Base-by-base conservation (phyloP, 2,329 filamentous ascomycete genomes). In the Xenosphaeropsis pyriputrescens region DNA sequence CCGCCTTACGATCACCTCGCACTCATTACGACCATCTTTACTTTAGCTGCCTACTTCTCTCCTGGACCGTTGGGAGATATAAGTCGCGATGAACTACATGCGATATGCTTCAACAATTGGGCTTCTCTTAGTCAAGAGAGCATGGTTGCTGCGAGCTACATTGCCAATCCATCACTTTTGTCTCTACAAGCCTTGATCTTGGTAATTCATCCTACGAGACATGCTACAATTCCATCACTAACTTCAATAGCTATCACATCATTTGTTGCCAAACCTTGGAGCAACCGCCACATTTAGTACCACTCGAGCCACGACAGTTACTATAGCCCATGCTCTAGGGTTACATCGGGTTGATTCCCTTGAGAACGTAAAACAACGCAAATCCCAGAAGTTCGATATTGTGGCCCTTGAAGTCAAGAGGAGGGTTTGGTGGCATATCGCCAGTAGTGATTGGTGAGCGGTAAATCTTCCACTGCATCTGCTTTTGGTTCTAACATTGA, bases 341-440 rank as follows among this genome's bases (percentile, higher is more conserved):
- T 34, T 50, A 11, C 46, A 50, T 36, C 39, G 37, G n/a, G 29
- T 49, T 16, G 48, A 50, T 32, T 43, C 43, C 4, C 29, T 35
- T 5, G 36, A 33, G 5, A 48, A 43, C 39, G 53, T 39, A 42
- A 45, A 35, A 35, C 39, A 22, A 12, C 36, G 43, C 37, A 44
- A 37, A 37, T 46, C 34, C 36, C 39, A 36, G 11, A 13, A 41
- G 8, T 40, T 48, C 13, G 42, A 52, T 22, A 46, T 51, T 13
- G 41, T 56, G 6, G 44, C 47, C n/a, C 44, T 53, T 6, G 60
- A 62, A 35, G 51, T 57, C 2, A 52, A 53, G 18, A 43, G 60
- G 22, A 53, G 59, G n/a, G 44, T 60, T 2, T 62, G 58, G 59
- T 62, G 59, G 59, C 59, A 62, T 45, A 40, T 62, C 6, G 51